These are phyloP conservation scores for Phlebiopsis gigantea DNA, from an alignment of 768 basidiomycete species.

Conservation along the genomic window DNA sequence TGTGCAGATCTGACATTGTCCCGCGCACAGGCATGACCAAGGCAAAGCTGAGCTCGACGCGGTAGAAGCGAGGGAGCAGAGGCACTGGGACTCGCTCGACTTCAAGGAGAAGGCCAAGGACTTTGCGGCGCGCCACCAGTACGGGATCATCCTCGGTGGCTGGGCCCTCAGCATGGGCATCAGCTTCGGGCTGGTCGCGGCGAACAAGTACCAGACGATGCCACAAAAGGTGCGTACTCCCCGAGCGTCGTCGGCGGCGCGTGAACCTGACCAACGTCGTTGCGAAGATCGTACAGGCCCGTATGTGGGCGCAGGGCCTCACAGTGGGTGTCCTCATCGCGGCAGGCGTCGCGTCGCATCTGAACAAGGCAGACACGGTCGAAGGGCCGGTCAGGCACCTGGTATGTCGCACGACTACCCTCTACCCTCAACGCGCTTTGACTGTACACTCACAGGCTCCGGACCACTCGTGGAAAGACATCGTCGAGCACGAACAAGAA, in stretches of 20 bases:
- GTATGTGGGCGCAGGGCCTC: constrained; percentile 84
- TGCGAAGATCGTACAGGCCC: constrained; percentile 64
- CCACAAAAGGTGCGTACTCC: constrained; percentile 25
- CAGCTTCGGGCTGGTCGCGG: constrained; percentile 63
- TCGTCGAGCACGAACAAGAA: constrained; percentile 16
- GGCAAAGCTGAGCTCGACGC: constrained; percentile 50
- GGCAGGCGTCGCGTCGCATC: constrained; percentile 59
- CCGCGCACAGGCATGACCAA: constrained; percentile 33
- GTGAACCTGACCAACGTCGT: not conserved
- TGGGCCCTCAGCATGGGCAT: constrained; percentile 67
- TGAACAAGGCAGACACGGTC: constrained; percentile 33
- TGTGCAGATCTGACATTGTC: constrained; percentile 6
- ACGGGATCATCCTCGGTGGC: constrained; percentile 63
- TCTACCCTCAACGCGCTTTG: not conserved
- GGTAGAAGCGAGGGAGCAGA: constrained; percentile 35
- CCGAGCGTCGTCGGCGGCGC: not conserved
- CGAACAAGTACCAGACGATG: constrained; percentile 43
- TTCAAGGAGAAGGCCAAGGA: constrained; percentile 51
- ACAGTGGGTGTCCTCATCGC: constrained; percentile 71
- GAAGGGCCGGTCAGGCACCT: constrained; percentile 18
- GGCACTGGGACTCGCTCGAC: constrained; percentile 49
- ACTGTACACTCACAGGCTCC: constrained; percentile 7
- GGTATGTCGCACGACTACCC: constrained; percentile 7
- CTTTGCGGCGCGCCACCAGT: constrained; percentile 64
- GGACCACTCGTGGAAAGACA: constrained; percentile 30